Evolutionary conservation across 106 monocot species (phyloP).

Genomic region (Dendrobium officinale): DNA sequence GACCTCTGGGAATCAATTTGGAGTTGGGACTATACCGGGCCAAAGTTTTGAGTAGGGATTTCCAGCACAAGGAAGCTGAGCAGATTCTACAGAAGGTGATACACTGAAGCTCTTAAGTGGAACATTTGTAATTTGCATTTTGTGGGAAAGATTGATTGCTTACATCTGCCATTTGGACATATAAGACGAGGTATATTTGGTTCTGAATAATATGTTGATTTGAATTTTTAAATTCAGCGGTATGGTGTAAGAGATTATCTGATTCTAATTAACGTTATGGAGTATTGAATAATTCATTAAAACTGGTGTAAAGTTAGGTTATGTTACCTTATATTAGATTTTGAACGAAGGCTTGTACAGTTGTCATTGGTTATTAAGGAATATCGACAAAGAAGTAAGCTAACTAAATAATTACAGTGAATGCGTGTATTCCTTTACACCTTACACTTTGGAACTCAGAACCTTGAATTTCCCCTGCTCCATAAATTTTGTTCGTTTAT

Average conservation of each 20-base stretch:
- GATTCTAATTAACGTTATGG: background rate
- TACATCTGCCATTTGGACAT: background rate
- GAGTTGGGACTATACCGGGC: conserved; percentile 84
- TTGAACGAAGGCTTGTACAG: too few species aligned
- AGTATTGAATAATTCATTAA: too few species aligned
- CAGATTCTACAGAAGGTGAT: conserved; percentile 66
- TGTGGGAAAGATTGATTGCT: background rate
- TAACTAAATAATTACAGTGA: too few species aligned
- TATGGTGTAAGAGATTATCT: background rate
- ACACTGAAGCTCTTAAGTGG: background rate
- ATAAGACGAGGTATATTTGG: background rate
- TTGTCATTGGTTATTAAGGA: too few species aligned
- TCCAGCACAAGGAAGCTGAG: conserved; percentile 72
- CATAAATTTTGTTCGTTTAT: too few species aligned
- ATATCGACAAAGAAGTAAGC: too few species aligned
- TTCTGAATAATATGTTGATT: background rate
- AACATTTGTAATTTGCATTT: background rate
- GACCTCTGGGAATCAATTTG: conserved; percentile 68
- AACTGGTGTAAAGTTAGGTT: too few species aligned
- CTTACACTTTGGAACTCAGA: too few species aligned
- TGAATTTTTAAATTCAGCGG: too few species aligned
- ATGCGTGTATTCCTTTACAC: too few species aligned
- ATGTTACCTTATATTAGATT: too few species aligned
- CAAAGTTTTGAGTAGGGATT: conserved; percentile 69
- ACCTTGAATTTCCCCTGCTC: too few species aligned